A percentile compares a stretch with the other conserved stretches of the same genome.
Conservation (phyloP, 495 filamentous ascomycete genomes). For the Aspergillus panamensis region DNA sequence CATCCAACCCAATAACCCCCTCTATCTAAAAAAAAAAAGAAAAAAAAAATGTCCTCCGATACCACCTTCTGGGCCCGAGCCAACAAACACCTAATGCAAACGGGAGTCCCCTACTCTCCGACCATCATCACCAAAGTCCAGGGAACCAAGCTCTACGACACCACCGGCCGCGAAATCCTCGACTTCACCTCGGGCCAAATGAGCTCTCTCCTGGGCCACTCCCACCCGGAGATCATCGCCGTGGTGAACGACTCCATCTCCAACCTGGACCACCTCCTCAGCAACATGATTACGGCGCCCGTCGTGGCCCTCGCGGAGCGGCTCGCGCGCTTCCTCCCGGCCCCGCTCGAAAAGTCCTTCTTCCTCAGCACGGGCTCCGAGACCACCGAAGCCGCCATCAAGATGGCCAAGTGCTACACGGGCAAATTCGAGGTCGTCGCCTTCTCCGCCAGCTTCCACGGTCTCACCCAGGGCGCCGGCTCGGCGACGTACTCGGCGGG, state of each 20-base stretch:
- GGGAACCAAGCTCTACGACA: conserved; percentile 31
- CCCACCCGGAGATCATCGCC: conserved; percentile 53
- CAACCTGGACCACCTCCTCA: conserved; percentile 52
- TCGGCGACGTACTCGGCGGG: conserved; percentile 48
- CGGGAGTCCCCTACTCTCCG: conserved; percentile 29
- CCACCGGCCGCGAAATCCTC: conserved; percentile 36
- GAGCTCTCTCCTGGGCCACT: conserved; percentile 55
- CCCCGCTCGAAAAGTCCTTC: conserved; percentile 49
- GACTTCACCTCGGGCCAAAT: conserved; percentile 57
- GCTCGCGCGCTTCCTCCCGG: conserved; percentile 42
- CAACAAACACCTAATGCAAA: conserved; percentile 27
- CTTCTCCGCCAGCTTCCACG: conserved; percentile 52
- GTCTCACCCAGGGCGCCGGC: conserved; percentile 42
- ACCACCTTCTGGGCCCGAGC: conserved; percentile 23
- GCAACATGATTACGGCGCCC: conserved; percentile 51
- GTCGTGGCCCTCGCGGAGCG: conserved; percentile 46
- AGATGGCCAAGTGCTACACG: conserved; percentile 54
- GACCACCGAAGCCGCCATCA: conserved; percentile 52
- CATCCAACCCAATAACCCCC: background rate
- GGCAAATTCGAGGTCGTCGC: conserved; percentile 57
- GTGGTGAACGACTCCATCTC: conserved; percentile 41
- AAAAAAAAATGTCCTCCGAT: conserved; percentile 9
- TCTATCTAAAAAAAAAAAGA: background rate
- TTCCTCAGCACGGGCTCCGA: conserved; percentile 56
- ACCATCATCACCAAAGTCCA: conserved; percentile 29